Evolutionary conservation across 2,329 filamentous ascomycete species (phyloP).

Genomic region (Neonectria ditissima): DNA sequence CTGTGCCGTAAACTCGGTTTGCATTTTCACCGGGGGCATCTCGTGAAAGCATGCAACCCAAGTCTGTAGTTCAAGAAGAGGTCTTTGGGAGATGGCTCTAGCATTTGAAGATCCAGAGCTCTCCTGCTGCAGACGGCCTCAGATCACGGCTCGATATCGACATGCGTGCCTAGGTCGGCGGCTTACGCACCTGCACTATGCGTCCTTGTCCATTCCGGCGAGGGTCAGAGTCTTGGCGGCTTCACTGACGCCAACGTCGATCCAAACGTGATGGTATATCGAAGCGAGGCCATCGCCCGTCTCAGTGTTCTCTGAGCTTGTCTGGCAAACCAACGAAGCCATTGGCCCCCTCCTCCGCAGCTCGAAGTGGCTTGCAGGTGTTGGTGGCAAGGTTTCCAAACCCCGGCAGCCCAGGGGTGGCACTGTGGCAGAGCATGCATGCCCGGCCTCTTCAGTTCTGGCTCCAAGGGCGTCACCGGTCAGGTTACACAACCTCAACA

Average conservation of each 20-base stretch:
- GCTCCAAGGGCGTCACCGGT: constrained; percentile 32
- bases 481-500: constrained; percentile 32
- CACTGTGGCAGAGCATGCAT: constrained; percentile 29
- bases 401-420: constrained; percentile 17
- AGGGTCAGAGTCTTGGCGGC: too few species aligned
- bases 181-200: background rate
- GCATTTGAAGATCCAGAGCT: background rate
- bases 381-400: constrained; percentile 15
- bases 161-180: background rate
- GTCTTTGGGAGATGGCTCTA: background rate
- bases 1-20: background rate
- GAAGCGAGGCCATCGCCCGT: background rate
- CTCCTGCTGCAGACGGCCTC: background rate
- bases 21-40: background rate
- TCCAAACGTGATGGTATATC: constrained; percentile 11
- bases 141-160: background rate
- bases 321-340: background rate
- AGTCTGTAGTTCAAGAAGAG: background rate
- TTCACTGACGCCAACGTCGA: background rate
- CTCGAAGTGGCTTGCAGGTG: constrained; percentile 6
- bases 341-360: constrained; percentile 12
- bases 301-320: constrained; percentile 1
- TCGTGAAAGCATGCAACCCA: background rate
- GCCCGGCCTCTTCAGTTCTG: constrained; percentile 13
- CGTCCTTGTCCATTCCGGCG: background rate